These are phyloP conservation scores for Yarrowia osloensis DNA, from an alignment of 805 yeast species.

Conservation along the genomic window DNA sequence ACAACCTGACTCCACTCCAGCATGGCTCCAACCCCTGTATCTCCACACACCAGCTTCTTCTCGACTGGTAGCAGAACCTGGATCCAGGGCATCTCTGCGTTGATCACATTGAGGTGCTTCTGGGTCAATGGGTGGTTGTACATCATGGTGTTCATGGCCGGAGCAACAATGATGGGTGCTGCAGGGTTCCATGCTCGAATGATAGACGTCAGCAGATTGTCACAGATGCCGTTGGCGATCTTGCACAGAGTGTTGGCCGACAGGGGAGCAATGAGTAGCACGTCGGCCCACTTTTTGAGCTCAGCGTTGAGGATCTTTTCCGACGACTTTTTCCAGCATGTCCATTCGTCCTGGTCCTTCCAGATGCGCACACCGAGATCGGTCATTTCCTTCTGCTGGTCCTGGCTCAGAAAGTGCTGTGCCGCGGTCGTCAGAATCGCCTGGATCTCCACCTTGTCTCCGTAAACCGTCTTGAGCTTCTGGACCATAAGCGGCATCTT, in stretches of 20 bases:
- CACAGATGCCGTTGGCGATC: conserved; percentile 87
- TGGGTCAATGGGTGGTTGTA: conserved; percentile 88
- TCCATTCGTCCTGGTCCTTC: conserved; percentile 95
- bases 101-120: conserved; percentile 70
- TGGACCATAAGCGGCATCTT: conserved; percentile 88
- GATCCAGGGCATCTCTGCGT: conserved; percentile 90
- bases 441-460: conserved; percentile 77
- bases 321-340: conserved; percentile 43
- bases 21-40: conserved; percentile 99
- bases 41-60: conserved; percentile 91
- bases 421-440: conserved; percentile 65
- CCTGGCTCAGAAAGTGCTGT: conserved; percentile 36
- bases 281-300: conserved; percentile 94
- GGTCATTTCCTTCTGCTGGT: conserved; percentile 1
- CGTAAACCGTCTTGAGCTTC: conserved; percentile 78
- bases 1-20: conserved; percentile 94
- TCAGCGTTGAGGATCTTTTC: conserved; percentile 94
- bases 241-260: conserved; percentile 92
- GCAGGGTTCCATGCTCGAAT: conserved; percentile 94
- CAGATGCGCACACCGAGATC: conserved; percentile 65
- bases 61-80: conserved; percentile 92
- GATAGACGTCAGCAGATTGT: conserved; percentile 84
- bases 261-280: conserved; percentile 86
- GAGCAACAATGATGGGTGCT: conserved; percentile 87
- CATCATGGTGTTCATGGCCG: conserved; percentile 93